These are phyloP conservation scores for Penicillium sumatraense DNA, from an alignment of 2,329 filamentous ascomycete species.

Conservation along the genomic window DNA sequence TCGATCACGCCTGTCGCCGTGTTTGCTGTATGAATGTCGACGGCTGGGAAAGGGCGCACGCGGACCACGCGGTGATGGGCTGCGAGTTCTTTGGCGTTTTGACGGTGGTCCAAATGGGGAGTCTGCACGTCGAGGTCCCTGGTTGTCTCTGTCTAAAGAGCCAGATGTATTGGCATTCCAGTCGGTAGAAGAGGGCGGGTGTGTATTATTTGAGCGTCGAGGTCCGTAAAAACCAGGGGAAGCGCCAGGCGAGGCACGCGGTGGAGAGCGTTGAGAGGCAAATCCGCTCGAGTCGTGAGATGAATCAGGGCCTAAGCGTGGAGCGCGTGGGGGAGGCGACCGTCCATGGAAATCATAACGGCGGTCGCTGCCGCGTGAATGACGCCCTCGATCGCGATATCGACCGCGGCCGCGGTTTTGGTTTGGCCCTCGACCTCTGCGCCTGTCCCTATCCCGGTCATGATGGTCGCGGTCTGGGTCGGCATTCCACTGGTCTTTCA, in stretches of 20 bases:
- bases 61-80: conserved; percentile 41
- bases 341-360: conserved; percentile 48
- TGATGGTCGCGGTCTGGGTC: conserved; percentile 46
- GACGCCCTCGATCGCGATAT: conserved; percentile 45
- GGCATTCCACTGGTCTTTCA: conserved; percentile 57
- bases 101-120: conserved; percentile 36
- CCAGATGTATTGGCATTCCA: conserved; percentile 21
- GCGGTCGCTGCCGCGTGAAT: conserved; percentile 37
- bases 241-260: conserved; percentile 33
- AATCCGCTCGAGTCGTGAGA: conserved; percentile 35
- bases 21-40: conserved; percentile 34
- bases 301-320: conserved; percentile 36
- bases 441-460: conserved; percentile 40
- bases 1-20: conserved; percentile 43
- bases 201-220: conserved; percentile 28
- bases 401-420: conserved; percentile 44
- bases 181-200: conserved; percentile 28
- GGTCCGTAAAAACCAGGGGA: conserved; percentile 24
- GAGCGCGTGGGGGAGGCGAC: conserved; percentile 41
- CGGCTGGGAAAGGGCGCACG: conserved; percentile 24
- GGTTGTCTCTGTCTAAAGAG: conserved; percentile 26
- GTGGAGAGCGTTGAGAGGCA: conserved; percentile 30
- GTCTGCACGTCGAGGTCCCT: conserved; percentile 32
- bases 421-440: conserved; percentile 48
- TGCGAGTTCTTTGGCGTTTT: conserved; percentile 48